phyloP scores from a whole-genome alignment of 305 asterid species.

The Striga hermonthica region DNA sequence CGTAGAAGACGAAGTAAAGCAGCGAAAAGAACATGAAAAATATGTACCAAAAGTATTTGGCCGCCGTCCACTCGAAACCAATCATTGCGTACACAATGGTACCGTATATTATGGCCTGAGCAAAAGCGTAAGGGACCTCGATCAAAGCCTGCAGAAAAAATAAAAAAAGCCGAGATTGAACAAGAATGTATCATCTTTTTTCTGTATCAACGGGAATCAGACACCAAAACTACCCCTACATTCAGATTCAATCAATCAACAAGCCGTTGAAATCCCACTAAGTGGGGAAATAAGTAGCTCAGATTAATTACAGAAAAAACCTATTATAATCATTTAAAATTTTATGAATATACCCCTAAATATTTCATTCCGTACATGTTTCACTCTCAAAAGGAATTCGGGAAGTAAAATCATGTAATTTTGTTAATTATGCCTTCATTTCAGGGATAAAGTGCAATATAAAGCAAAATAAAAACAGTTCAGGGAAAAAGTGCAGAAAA shows the following conservation, averaged over 20 bases:
- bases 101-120: slow-evolving; percentile 38
- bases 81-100: slow-evolving; percentile 49
- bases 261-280: too few species aligned
- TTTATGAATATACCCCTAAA: not conserved
- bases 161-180: not conserved
- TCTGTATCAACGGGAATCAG: not conserved
- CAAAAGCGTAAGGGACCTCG: slow-evolving; percentile 41
- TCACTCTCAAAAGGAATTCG: not conserved
- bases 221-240: not conserved
- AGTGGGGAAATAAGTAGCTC: too few species aligned
- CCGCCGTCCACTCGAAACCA: slow-evolving; percentile 50
- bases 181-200: not conserved
- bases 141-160: slow-evolving; percentile 32
- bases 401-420: too few species aligned
- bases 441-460: too few species aligned
- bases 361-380: not conserved
- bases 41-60: slow-evolving; percentile 43
- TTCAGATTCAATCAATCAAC: too few species aligned
- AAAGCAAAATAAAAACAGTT: too few species aligned
- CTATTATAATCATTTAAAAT: slow-evolving; percentile 29
- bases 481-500: too few species aligned
- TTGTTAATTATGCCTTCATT: too few species aligned
- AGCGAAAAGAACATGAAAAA: slow-evolving; percentile 43
- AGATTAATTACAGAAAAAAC: slow-evolving; percentile 8
- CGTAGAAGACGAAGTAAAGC: slow-evolving; percentile 43